Evolutionary conservation across 192 early-diverging fungal species (phyloP).

Genomic region (Gaertneriomyces semiglobifer): DNA sequence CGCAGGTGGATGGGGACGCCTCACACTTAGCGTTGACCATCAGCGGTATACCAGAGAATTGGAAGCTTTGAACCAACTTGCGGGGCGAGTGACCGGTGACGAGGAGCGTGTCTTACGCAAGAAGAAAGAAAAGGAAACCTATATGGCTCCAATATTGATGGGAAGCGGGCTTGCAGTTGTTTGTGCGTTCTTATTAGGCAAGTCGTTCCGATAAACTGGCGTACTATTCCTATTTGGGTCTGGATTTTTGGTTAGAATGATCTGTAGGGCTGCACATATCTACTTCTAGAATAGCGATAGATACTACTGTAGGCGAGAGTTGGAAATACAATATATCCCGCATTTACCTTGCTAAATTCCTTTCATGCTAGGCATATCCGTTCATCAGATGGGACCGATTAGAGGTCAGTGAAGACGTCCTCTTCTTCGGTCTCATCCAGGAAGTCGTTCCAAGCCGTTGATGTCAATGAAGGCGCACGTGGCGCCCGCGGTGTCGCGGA

Average conservation of each 20-base stretch:
- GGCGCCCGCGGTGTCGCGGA: neutral
- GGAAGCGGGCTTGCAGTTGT: constrained; percentile 38
- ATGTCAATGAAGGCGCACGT: neutral
- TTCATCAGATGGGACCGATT: neutral
- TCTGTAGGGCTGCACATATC: constrained; percentile 1
- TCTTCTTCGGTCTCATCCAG: neutral
- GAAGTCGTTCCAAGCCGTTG: neutral
- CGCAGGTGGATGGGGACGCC: constrained; percentile 69
- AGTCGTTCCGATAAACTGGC: constrained; percentile 30
- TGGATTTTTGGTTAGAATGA: neutral
- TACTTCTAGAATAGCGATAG: neutral
- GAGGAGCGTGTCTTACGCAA: no score
- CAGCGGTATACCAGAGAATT: neutral
- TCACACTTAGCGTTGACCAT: constrained; percentile 29
- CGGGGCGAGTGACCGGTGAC: neutral
- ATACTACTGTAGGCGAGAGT: neutral
- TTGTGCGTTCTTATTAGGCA: constrained; percentile 45
- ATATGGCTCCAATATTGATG: constrained; percentile 27
- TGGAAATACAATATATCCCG: constrained; percentile 6
- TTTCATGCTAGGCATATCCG: neutral
- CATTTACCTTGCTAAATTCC: neutral
- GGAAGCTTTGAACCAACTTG: neutral
- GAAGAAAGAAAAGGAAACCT: neutral
- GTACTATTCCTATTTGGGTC: neutral
- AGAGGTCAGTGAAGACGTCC: neutral